Conservation (phyloP, 257 asterid species). For the Solanum medicagineum region DNA sequence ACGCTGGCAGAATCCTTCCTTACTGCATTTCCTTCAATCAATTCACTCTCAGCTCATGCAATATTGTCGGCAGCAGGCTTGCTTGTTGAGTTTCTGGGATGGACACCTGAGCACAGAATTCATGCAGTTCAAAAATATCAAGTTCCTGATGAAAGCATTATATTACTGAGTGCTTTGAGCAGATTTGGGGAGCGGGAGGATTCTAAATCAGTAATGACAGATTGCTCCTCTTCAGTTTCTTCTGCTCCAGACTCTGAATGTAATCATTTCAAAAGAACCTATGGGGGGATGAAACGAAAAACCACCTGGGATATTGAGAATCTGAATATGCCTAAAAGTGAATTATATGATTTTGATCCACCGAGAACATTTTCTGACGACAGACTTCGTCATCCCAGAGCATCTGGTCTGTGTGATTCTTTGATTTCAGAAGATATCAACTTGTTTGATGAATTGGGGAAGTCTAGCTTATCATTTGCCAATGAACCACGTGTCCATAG, state of each 20-base stretch:
- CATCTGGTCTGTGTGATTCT: constrained; percentile 24
- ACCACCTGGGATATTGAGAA: constrained; percentile 18
- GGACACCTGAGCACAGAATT: constrained; percentile 36
- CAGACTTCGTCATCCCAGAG: constrained; percentile 25
- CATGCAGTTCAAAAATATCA: constrained; percentile 45
- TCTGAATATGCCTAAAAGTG: constrained; percentile 21
- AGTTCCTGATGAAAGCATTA: constrained; percentile 65
- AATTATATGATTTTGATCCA: constrained; percentile 28
- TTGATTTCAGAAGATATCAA: constrained; percentile 34
- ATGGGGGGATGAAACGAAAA: constrained; percentile 44
- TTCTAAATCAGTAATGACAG: constrained; percentile 80
- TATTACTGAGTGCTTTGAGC: constrained; percentile 46
- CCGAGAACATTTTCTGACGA: constrained; percentile 26
- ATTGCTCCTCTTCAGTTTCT: constrained; percentile 76
- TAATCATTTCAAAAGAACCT: constrained; percentile 25
- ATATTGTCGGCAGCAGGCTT: constrained; percentile 58
- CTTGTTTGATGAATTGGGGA: constrained; percentile 20
- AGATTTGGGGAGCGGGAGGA: constrained; percentile 84
- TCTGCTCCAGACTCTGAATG: constrained; percentile 53
- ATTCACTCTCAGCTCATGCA: constrained; percentile 90
- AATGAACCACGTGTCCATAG: constrained; percentile 17
- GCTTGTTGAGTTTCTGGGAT: constrained; percentile 59
- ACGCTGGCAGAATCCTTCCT: constrained; percentile 87
- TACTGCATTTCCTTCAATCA: constrained; percentile 78
- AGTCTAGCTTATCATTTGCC: constrained; percentile 28